Base-by-base conservation (phyloP, 306 rosid genomes). In the Leucaena leucocephala region DNA sequence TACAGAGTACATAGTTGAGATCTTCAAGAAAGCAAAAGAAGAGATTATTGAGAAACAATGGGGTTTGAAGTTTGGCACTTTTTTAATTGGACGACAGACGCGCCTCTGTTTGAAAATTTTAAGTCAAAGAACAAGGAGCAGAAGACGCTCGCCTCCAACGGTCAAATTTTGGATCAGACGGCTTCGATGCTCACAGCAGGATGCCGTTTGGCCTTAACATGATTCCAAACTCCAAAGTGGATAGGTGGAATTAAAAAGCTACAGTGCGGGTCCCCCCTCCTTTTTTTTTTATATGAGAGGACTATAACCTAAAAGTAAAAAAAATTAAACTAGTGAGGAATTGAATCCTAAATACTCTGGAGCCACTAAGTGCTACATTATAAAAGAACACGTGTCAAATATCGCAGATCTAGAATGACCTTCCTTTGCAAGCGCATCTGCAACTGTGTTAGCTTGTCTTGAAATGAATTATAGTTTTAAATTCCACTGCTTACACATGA, bases 131-230 rank as follows among this genome's bases (percentile, higher is more conserved):
- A 34, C 52, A 7, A 12, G 4, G 39, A 59, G 68, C n/a, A 82
- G 82, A 83, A 19, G 33, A 88, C 88, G 83, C 76, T 61, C 36
- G 36, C 34, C 35, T 76, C 34, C 74, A 90, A 90, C 93, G 93
- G 90, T 90, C 85, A 86, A 69, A 72, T 84, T 84, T 58, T 69
- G 21, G n/a, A 81, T 81, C 82, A 9, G 66, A 84, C 84, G 92
- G 87, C 71, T 74, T 11, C 0, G 7, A 35, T 35, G 33, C 3
- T 11, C 66, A 3, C 2, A 59, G 12, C 8, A 1, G 38, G 39
- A 57, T 21, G n/a, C 55, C 17, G 17, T 27, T 14, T 12, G 45
- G 45, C 0, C 45, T 2, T 2, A 43, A 8, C 46, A 43, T 8
- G 27, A 27, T 27, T 27, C 27, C 27, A 27, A 27, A 27, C 27